Evolutionary conservation across 306 rosid genomes (phyloP).

Genomic region (Arachis stenosperma): DNA sequence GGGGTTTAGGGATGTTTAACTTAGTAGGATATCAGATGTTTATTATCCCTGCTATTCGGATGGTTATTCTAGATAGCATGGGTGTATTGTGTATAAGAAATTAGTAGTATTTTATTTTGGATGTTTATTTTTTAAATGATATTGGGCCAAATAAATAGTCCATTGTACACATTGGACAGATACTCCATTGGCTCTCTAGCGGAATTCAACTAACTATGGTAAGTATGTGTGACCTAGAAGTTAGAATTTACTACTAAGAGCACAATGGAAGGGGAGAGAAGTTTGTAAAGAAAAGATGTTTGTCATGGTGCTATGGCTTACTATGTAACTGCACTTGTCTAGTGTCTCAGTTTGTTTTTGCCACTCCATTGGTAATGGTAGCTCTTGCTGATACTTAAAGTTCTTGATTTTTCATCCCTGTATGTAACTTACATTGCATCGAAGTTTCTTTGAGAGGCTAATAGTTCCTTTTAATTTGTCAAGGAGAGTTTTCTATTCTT

Average conservation of each 20-base stretch:
- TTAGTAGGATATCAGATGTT: too few relatives aligned
- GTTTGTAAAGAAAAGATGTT: constrained; percentile 7
- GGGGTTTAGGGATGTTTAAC: too few relatives aligned
- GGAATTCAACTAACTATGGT: background rate
- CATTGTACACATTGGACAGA: too few relatives aligned
- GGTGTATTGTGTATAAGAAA: too few relatives aligned
- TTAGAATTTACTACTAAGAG: constrained; percentile 1
- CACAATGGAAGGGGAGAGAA: background rate
- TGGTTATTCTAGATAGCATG: too few relatives aligned
- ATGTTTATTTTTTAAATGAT: too few relatives aligned
- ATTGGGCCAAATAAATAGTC: too few relatives aligned
- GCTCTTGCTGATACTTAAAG: constrained; percentile 21
- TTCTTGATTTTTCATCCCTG: constrained; percentile 31
- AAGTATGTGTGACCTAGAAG: background rate
- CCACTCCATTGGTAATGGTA: background rate
- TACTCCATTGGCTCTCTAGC: too few relatives aligned
- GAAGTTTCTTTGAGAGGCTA: constrained; percentile 13
- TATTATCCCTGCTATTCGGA: too few relatives aligned
- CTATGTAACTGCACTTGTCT: constrained; percentile 1
- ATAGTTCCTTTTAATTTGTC: constrained; percentile 10
- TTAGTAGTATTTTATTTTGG: too few relatives aligned
- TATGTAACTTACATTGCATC: constrained; percentile 2
- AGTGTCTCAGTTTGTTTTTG: constrained; percentile 3
- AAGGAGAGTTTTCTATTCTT: background rate
- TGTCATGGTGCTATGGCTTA: constrained; percentile 1